Evolutionary conservation across 2,329 filamentous ascomycete species (phyloP).

Genomic region (Calycina herbarum): DNA sequence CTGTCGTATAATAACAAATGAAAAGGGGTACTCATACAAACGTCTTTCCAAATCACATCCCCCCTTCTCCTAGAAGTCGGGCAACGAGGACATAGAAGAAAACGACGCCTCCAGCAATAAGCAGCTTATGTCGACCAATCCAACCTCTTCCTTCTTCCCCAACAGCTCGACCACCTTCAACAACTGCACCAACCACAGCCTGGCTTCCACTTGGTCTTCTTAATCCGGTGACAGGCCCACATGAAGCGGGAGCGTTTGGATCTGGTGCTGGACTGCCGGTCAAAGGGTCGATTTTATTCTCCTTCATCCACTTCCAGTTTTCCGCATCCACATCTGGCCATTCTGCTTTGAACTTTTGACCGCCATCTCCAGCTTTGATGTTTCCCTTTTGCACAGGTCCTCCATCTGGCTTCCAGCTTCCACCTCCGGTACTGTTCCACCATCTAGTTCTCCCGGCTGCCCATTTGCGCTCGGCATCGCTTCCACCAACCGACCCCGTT

Average conservation of each 20-base stretch:
- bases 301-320: constrained; percentile 90
- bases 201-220: constrained; percentile 60
- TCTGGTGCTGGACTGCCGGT: constrained; percentile 67
- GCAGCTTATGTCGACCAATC: constrained; percentile 76
- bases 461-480: constrained; percentile 72
- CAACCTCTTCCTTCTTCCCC: constrained; percentile 80
- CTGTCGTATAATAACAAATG: background rate
- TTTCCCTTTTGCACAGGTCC: constrained; percentile 63
- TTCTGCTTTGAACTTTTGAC: constrained; percentile 82
- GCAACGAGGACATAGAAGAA: constrained; percentile 84
- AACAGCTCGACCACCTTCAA: constrained; percentile 76
- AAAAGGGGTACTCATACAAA: background rate
- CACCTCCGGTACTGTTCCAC: constrained; percentile 95
- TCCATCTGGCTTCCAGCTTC: constrained; percentile 35
- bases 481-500: constrained; percentile 81
- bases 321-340: constrained; percentile 88
- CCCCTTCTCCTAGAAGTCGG: constrained; percentile 56
- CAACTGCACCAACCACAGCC: constrained; percentile 59
- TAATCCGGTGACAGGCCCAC: constrained; percentile 61
- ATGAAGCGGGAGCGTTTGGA: constrained; percentile 47
- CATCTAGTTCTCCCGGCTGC: constrained; percentile 78
- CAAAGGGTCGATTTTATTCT: constrained; percentile 72
- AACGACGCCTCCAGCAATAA: constrained; percentile 67
- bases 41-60: background rate
- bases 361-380: constrained; percentile 88